A percentile compares a stretch with the other conserved stretches of the same genome.
Conservation (phyloP, 352 stramenopile species). For the Globisporangium viniferum region DNA sequence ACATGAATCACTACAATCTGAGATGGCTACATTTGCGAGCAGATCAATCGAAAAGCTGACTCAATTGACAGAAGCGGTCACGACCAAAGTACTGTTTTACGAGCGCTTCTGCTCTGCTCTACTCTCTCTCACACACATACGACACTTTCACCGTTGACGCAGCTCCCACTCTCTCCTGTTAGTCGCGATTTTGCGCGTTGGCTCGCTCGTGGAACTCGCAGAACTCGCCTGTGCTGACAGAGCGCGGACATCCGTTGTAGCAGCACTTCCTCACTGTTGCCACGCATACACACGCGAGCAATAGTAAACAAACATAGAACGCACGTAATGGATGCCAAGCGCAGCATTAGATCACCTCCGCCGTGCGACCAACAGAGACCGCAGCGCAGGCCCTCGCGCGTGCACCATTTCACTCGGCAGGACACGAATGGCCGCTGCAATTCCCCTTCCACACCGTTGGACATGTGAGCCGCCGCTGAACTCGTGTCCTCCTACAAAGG, state of each 20-base stretch:
- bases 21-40: slow-evolving; percentile 1
- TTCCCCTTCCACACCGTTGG: not conserved
- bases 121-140: not conserved
- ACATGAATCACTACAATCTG: not conserved
- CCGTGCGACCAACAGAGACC: slow-evolving; percentile 54
- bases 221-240: slow-evolving; percentile 35
- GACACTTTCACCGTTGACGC: not conserved
- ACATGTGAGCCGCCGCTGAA: not conserved
- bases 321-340: not conserved
- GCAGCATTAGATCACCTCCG: slow-evolving; percentile 23
- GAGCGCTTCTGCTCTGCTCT: no score
- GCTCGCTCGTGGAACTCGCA: slow-evolving; percentile 41
- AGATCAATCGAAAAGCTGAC: not conserved
- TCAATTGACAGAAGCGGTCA: not conserved
- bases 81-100: no score
- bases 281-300: not conserved
- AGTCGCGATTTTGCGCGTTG: not conserved
- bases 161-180: not conserved
- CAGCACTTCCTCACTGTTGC: slow-evolving; percentile 45
- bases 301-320: not conserved
- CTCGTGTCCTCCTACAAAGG: not conserved
- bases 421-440: not conserved
- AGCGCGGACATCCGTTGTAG: slow-evolving; percentile 24
- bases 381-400: slow-evolving; percentile 32
- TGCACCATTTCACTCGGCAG: slow-evolving; percentile 50